Evolutionary conservation across 2,329 filamentous ascomycete species (phyloP).

Genomic region (Alternaria sp.): DNA sequence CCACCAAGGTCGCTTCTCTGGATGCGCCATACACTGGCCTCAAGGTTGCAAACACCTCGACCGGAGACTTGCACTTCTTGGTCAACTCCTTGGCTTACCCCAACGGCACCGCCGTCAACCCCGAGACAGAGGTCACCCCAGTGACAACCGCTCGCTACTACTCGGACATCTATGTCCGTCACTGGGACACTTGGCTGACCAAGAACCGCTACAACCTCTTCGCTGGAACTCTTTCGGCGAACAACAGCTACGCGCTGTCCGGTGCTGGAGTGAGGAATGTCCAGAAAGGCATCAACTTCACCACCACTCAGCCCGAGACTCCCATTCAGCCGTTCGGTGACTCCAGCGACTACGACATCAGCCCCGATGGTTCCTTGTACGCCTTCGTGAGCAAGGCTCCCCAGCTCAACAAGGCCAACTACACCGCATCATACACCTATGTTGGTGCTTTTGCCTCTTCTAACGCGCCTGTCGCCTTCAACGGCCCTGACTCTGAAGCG

Average conservation of each 20-base stretch:
- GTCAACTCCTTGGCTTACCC: conserved; percentile 69
- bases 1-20: conserved; percentile 50
- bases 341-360: conserved; percentile 77
- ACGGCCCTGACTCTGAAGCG: conserved; percentile 43
- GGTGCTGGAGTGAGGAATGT: conserved; percentile 58
- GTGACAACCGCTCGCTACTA: conserved; percentile 74
- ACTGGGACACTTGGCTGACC: conserved; percentile 80
- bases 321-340: conserved; percentile 83
- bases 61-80: conserved; percentile 56
- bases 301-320: conserved; percentile 65
- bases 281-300: conserved; percentile 67
- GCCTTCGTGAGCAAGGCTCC: conserved; percentile 78
- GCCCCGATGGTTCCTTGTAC: conserved; percentile 66
- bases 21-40: conserved; percentile 61
- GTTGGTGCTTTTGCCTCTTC: conserved; percentile 72
- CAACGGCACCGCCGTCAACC: conserved; percentile 74
- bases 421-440: conserved; percentile 85
- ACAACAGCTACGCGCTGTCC: conserved; percentile 39
- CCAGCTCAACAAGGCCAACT: conserved; percentile 72
- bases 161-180: conserved; percentile 76
- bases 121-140: conserved; percentile 65
- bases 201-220: conserved; percentile 77
- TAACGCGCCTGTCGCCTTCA: conserved; percentile 41
- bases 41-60: conserved; percentile 56
- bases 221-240: conserved; percentile 67